Evolutionary conservation across 225 moss, liverwort and hornwort species (phyloP), one percentile per base, ranked within the genome.

Genomic region (Bryum argenteum): DNA sequence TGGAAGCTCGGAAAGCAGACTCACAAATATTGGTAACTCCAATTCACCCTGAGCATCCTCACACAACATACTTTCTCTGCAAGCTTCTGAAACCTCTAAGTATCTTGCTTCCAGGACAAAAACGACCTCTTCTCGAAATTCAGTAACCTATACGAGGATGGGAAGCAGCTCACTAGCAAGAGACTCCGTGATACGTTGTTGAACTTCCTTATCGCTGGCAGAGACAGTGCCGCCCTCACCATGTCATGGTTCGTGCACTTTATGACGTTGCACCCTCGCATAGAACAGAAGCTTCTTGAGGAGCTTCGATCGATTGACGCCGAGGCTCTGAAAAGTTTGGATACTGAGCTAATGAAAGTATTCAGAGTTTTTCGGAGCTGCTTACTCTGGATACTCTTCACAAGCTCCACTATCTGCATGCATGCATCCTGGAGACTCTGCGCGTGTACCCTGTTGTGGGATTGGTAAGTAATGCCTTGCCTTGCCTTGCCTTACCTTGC

Each of bases 141-240:
- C 70, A 65, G 82, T 59, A 57, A 79, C 28, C 51, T 85, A 2
- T 66, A 69, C 37, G 85, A 89, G 69, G 84, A 81, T 61, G 80
- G 48, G 9, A 59, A 62, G 56, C 63, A 78, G 19, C 61, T 83
- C 60, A 70, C 79, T 8, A 70, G 79, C 72, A 93, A 93, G 69
- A 80, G 64, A 3, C 71, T 87, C 7, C 85, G 87, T 8, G 93
- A 91, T 78, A 85, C 84, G 1, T 75, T 90, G 42, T 47, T 80
- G 66, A 80, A 71, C 40, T 80, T 80, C 23, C 44, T 75, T 1
- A 71, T 71, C 7, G 80, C 80, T 40, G 66, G 80, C 16, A 71
- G 90, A 66, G 90, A 89, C 40, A 85, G 85, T 9, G 84, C 84
- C 8, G 89, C 87, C 26, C 80, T 84, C 6, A 89, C 87, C 8